Evolutionary conservation across 805 yeast genomes (phyloP).

Genomic region (Cephaloascus fragrans): DNA sequence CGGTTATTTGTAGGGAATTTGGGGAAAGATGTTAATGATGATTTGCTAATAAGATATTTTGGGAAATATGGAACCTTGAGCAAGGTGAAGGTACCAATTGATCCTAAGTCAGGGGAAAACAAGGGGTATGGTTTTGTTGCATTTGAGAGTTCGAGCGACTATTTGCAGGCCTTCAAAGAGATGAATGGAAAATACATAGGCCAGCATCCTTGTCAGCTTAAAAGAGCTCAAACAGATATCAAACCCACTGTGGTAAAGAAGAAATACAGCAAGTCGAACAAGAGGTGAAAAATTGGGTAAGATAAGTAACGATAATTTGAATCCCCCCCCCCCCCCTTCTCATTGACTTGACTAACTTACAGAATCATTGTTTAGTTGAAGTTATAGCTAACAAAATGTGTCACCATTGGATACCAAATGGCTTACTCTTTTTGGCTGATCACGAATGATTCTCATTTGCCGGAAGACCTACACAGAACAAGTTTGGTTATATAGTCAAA

Average conservation of each 20-base stretch:
- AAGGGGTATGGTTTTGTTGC: constrained; percentile 74
- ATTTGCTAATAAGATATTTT: constrained; percentile 45
- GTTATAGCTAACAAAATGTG: too few relatives aligned
- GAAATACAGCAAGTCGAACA: not conserved
- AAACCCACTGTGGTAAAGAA: constrained; percentile 9
- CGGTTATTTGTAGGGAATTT: constrained; percentile 68
- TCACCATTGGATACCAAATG: too few relatives aligned
- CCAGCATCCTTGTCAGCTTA: constrained; percentile 58
- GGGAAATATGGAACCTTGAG: constrained; percentile 39
- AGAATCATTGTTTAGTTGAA: too few relatives aligned
- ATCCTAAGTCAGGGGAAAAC: constrained; percentile 31
- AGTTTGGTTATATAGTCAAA: too few relatives aligned
- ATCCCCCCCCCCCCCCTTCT: too few relatives aligned
- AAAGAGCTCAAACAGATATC: constrained; percentile 42
- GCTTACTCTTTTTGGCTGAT: too few relatives aligned
- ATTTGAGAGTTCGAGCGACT: constrained; percentile 55
- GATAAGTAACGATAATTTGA: not conserved
- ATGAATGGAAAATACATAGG: constrained; percentile 75
- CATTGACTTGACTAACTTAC: too few relatives aligned
- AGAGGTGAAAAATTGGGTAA: not conserved
- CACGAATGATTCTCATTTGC: too few relatives aligned
- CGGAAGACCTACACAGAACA: too few relatives aligned
- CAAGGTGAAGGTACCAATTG: constrained; percentile 52
- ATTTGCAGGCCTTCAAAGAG: constrained; percentile 60
- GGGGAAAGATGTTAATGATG: constrained; percentile 58